A percentile compares a stretch with the other conserved stretches of the same genome.
Conservation (phyloP, 306 rosid species). For the Quercus wislizeni region DNA sequence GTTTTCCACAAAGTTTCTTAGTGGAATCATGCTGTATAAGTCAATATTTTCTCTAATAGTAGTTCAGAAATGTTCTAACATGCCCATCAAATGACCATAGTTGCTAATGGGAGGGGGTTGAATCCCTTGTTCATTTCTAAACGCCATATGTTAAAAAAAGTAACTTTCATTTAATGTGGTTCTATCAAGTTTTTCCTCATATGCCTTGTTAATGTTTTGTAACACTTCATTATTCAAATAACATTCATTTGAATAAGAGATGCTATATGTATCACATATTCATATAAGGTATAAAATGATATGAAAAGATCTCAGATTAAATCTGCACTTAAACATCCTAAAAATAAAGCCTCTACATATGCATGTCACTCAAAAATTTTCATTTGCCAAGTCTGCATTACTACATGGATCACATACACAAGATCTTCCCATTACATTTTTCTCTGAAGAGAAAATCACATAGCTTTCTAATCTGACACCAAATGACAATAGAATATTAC, state of each 20-base stretch:
- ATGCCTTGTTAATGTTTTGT: neutral
- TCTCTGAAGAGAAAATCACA: neutral
- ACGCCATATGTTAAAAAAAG: too few species aligned
- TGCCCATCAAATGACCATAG: too few species aligned
- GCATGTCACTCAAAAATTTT: neutral
- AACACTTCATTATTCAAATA: neutral
- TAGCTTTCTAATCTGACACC: neutral
- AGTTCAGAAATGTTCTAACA: neutral
- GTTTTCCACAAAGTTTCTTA: neutral
- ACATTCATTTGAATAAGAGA: neutral
- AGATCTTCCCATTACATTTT: too few species aligned
- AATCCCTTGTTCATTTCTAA: too few species aligned
- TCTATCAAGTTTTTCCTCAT: too few species aligned
- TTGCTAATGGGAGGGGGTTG: too few species aligned
- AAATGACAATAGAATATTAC: neutral
- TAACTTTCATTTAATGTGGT: too few species aligned
- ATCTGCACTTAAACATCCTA: too few species aligned
- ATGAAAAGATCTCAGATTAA: too few species aligned
- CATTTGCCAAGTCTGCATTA: neutral
- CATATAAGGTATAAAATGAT: too few species aligned
- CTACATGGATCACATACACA: neutral
- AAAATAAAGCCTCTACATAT: too few species aligned
- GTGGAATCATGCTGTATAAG: neutral
- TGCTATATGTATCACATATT: too few species aligned
- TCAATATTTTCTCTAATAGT: neutral